Conservation (phyloP, 2,329 filamentous ascomycete species). For the Stagonosporopsis rhizophila region DNA sequence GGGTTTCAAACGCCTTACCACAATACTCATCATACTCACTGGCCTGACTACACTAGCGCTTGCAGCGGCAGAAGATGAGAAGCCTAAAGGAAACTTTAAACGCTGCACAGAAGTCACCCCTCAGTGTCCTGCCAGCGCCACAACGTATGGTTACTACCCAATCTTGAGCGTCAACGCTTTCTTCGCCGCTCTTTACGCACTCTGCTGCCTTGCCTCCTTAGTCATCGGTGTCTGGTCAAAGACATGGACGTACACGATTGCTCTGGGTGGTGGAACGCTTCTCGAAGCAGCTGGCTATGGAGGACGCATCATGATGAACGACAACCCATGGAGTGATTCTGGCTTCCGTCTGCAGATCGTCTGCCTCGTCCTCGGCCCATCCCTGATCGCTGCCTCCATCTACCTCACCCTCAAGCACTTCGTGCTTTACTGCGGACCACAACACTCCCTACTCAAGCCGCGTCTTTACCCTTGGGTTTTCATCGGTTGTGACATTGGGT, state of each 20-base stretch:
- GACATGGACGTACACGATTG: slow-evolving; percentile 52
- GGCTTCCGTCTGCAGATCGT: slow-evolving; percentile 55
- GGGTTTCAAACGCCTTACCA: slow-evolving; percentile 7
- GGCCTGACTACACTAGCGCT: slow-evolving; percentile 1
- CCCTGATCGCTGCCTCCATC: slow-evolving; percentile 56
- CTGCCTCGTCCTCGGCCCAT: slow-evolving; percentile 53
- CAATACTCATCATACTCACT: slow-evolving; percentile 3
- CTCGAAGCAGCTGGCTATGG: slow-evolving; percentile 54
- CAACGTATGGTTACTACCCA: slow-evolving; percentile 52
- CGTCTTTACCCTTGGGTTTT: slow-evolving; percentile 64
- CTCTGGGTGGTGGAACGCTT: slow-evolving; percentile 50
- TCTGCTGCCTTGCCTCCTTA: slow-evolving; percentile 27
- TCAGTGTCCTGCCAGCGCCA: slow-evolving; percentile 44
- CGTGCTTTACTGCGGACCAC: slow-evolving; percentile 52
- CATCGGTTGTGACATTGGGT: slow-evolving; percentile 63
- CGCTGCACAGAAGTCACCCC: slow-evolving; percentile 33
- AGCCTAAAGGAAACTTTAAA: slow-evolving; percentile 32
- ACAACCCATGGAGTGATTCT: slow-evolving; percentile 52
- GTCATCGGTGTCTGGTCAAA: slow-evolving; percentile 41
- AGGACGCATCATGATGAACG: slow-evolving; percentile 52
- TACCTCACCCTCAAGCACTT: slow-evolving; percentile 58
- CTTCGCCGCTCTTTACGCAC: slow-evolving; percentile 39
- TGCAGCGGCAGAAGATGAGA: slow-evolving; percentile 20
- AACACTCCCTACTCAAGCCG: slow-evolving; percentile 50
- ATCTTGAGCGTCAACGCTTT: slow-evolving; percentile 49